phyloP scores from a whole-genome alignment of 257 asterid genomes.

The Solanum pimpinellifolium region DNA sequence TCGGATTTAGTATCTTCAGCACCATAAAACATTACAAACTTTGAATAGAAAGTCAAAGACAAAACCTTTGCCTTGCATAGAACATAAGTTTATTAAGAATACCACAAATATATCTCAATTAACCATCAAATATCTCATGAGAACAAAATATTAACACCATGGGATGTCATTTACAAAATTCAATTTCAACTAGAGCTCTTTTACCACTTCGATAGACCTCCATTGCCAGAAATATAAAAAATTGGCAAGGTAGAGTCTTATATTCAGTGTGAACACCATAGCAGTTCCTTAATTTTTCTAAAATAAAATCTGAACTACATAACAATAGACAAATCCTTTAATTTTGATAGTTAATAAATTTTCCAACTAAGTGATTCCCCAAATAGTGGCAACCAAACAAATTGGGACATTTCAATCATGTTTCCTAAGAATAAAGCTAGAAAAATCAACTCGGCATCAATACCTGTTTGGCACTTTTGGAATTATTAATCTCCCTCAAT shows the following conservation, averaged over 20 bases:
- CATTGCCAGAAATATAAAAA: background rate
- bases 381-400: background rate
- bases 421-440: background rate
- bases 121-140: background rate
- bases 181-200: background rate
- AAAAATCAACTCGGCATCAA: background rate
- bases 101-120: background rate
- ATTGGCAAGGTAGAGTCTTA: background rate
- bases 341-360: background rate
- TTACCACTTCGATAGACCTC: background rate
- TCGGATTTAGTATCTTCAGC: background rate
- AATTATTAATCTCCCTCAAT: conserved; percentile 29
- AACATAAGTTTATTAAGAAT: background rate
- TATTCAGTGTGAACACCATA: background rate
- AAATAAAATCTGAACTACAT: background rate
- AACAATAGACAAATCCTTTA: background rate
- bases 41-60: background rate
- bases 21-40: background rate
- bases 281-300: background rate
- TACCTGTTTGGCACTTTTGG: conserved; percentile 59
- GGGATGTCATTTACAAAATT: background rate
- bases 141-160: background rate
- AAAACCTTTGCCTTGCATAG: background rate
- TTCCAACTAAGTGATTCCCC: background rate
- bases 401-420: background rate